Conservation (phyloP, 1,284 basidiomycete species). For the Cryptococcus hybrid region DNA sequence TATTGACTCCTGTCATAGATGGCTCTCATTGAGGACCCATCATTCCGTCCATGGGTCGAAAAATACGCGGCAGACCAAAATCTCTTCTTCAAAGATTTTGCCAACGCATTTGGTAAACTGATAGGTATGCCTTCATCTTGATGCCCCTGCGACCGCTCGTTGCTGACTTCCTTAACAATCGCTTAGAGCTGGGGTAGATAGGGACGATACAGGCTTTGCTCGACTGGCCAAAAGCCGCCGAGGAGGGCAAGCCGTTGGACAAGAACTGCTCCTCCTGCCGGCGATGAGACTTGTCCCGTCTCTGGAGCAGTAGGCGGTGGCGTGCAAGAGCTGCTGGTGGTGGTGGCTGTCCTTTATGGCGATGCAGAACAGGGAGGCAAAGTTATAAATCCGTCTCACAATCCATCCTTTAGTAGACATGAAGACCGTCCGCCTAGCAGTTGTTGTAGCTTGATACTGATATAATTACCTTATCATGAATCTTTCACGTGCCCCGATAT, state of each 20-base stretch:
- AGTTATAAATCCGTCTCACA: constrained; percentile 4
- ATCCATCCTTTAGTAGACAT: background rate
- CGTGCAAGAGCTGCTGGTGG: constrained; percentile 2
- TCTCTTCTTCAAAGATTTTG: constrained; percentile 57
- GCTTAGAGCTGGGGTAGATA: constrained; percentile 51
- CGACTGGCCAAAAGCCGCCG: constrained; percentile 28
- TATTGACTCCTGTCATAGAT: constrained; percentile 31
- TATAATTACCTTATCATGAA: too few relatives aligned
- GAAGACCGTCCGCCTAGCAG: too few relatives aligned
- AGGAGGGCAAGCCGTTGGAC: constrained; percentile 42
- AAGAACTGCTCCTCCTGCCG: constrained; percentile 21
- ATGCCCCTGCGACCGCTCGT: background rate
- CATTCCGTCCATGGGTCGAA: constrained; percentile 51
- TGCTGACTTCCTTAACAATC: background rate
- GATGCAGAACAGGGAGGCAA: constrained; percentile 7
- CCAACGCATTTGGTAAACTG: constrained; percentile 50
- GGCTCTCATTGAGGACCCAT: constrained; percentile 49
- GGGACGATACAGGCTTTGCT: constrained; percentile 48
- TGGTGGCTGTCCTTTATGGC: constrained; percentile 4
- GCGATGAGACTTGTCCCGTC: constrained; percentile 44
- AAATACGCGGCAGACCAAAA: constrained; percentile 56
- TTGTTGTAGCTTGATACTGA: too few relatives aligned
- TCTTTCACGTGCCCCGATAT: too few relatives aligned
- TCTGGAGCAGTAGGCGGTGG: constrained; percentile 21
- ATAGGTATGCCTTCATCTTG: constrained; percentile 24